Conservation (phyloP, 768 basidiomycete species). For the Gymnopilus dilepis region DNA sequence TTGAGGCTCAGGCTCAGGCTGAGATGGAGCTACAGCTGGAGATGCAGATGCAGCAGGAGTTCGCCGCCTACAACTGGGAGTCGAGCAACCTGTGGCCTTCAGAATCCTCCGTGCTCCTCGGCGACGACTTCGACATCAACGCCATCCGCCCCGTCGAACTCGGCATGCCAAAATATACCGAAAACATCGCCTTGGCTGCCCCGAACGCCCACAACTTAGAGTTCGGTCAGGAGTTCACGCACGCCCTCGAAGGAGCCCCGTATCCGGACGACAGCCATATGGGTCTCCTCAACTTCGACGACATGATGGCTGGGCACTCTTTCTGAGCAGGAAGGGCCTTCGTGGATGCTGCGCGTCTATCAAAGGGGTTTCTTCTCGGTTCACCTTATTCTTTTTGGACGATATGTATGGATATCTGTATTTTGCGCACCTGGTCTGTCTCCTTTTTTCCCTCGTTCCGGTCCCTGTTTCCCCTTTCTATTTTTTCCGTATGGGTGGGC, state of each 20-base stretch:
- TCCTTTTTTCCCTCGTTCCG: conserved; percentile 10
- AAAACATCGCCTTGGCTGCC: conserved; percentile 30
- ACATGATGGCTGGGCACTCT: conserved; percentile 45
- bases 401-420: conserved; percentile 37
- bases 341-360: conserved; percentile 44
- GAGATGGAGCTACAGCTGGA: conserved; percentile 45
- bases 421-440: conserved; percentile 27
- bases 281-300: conserved; percentile 43
- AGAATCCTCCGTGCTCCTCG: conserved; percentile 43
- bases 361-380: conserved; percentile 16
- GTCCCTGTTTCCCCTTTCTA: conserved; percentile 2
- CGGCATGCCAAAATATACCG: conserved; percentile 51
- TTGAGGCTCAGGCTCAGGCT: conserved; percentile 37
- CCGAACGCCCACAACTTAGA: conserved; percentile 32
- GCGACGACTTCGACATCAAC: conserved; percentile 70
- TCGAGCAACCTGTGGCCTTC: conserved; percentile 36
- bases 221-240: conserved; percentile 38
- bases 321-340: conserved; percentile 27
- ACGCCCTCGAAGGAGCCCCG: conserved; percentile 33
- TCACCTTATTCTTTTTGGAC: conserved; percentile 27
- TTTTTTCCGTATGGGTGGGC: conserved; percentile 1
- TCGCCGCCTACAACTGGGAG: conserved; percentile 44
- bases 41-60: conserved; percentile 45
- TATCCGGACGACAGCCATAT: conserved; percentile 31
- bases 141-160: conserved; percentile 71